Evolutionary conservation across 2,329 filamentous ascomycete species (phyloP).

Genomic region (Neoscytalidium dimidiatum): DNA sequence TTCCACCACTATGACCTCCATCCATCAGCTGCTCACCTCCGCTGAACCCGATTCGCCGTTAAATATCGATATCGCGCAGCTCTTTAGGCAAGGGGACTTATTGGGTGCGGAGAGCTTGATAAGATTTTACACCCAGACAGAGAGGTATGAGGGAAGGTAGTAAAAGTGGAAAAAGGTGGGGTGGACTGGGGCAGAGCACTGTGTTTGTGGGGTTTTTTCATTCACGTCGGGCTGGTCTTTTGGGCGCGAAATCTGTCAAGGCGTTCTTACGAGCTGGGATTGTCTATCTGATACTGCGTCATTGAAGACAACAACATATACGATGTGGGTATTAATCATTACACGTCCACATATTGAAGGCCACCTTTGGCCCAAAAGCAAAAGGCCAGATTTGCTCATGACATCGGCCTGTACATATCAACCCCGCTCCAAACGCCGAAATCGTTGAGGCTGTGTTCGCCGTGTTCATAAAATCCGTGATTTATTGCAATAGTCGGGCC

Average conservation of each 20-base stretch:
- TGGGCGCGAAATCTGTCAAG: background rate
- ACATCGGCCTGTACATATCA: background rate
- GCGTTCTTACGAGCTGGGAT: background rate
- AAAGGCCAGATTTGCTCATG: background rate
- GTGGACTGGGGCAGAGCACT: background rate
- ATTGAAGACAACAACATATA: background rate
- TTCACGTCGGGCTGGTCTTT: background rate
- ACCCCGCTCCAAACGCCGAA: background rate
- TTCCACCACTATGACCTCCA: conserved; percentile 69
- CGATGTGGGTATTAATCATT: background rate
- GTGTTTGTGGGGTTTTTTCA: background rate
- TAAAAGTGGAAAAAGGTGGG: background rate
- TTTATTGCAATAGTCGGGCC: background rate
- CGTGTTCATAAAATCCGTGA: background rate
- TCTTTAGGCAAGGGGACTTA: conserved; percentile 68
- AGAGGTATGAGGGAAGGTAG: conserved; percentile 40
- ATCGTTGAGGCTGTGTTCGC: background rate
- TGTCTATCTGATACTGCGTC: background rate
- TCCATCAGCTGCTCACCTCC: conserved; percentile 68
- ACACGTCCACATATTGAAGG: background rate
- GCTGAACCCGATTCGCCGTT: conserved; percentile 75
- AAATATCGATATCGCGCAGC: conserved; percentile 75
- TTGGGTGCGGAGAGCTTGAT: conserved; percentile 71
- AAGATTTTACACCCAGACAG: conserved; percentile 66
- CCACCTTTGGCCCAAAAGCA: background rate